A percentile compares a stretch with the other conserved stretches of the same genome.
Conservation (phyloP, 768 basidiomycete genomes). For the Macrolepiota dolichaula region DNA sequence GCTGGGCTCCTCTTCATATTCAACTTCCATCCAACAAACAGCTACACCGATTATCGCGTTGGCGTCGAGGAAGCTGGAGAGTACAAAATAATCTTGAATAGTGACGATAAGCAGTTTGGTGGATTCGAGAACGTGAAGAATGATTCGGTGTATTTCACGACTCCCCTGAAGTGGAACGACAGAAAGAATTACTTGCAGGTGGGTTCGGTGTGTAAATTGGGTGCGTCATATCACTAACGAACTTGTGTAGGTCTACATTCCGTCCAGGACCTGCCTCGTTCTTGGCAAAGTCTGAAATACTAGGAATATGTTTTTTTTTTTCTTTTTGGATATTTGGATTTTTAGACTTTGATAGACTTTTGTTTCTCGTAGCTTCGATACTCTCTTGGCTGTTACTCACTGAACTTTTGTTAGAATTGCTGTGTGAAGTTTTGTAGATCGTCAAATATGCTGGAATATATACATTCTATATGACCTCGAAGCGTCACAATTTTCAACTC, state of each 20-base stretch:
- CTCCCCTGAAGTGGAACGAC: constrained; percentile 87
- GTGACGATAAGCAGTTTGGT: constrained; percentile 85
- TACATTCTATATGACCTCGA: background rate
- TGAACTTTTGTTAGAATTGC: background rate
- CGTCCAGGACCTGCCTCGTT: constrained; percentile 63
- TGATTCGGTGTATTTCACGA: constrained; percentile 71
- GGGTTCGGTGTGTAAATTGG: constrained; percentile 16
- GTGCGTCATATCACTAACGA: background rate
- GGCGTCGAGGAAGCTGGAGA: constrained; percentile 85
- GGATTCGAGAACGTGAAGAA: constrained; percentile 81
- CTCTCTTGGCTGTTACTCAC: background rate
- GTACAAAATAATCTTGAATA: constrained; percentile 76
- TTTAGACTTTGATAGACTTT: background rate
- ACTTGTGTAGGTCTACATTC: constrained; percentile 60
- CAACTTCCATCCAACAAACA: constrained; percentile 93
- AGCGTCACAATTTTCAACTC: background rate
- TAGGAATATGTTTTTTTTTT: background rate
- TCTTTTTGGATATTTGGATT: background rate
- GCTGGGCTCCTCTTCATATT: constrained; percentile 93
- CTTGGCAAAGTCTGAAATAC: constrained; percentile 40
- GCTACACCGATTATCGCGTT: constrained; percentile 91
- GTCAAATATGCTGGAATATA: background rate
- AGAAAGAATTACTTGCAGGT: constrained; percentile 90
- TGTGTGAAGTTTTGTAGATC: background rate
- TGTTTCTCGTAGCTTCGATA: background rate